Percentiles rank a stretch among this genome's conserved stretches.
phyloP scores from a whole-genome alignment of 2,329 filamentous ascomycete genomes.

The Fonsecaea nubica region DNA sequence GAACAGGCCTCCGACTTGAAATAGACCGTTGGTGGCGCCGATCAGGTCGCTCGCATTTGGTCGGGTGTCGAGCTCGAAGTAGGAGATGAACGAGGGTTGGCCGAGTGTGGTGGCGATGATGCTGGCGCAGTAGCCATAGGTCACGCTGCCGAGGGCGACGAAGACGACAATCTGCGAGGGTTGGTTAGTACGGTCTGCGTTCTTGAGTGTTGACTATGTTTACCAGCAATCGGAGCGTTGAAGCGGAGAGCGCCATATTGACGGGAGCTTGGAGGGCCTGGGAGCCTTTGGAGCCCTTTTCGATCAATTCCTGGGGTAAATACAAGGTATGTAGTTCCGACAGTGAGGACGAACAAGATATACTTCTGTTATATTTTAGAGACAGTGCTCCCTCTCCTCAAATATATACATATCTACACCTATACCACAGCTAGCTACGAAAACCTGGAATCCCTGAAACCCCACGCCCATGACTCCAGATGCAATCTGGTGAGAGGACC shows the following conservation, averaged over 20 bases:
- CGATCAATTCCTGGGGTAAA: no score
- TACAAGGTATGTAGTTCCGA: no score
- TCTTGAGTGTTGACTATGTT: neutral
- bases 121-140: slow-evolving; percentile 43
- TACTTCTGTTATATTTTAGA: no score
- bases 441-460: no score
- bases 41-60: slow-evolving; percentile 49
- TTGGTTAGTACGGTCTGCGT: neutral
- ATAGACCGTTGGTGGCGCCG: slow-evolving; percentile 27
- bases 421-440: no score
- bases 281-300: no score
- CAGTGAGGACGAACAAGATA: no score
- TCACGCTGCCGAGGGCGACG: slow-evolving; percentile 20
- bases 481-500: no score
- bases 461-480: no score
- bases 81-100: slow-evolving; percentile 47
- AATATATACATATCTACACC: no score
- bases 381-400: no score
- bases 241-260: slow-evolving; percentile 21
- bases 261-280: no score
- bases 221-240: slow-evolving; percentile 16
- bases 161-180: slow-evolving; percentile 15
- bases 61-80: slow-evolving; percentile 50
- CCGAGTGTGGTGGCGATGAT: slow-evolving; percentile 54
- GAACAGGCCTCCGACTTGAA: slow-evolving; percentile 24